Conservation (phyloP, 1,284 basidiomycete species). For the Neolentinus lepideus region DNA sequence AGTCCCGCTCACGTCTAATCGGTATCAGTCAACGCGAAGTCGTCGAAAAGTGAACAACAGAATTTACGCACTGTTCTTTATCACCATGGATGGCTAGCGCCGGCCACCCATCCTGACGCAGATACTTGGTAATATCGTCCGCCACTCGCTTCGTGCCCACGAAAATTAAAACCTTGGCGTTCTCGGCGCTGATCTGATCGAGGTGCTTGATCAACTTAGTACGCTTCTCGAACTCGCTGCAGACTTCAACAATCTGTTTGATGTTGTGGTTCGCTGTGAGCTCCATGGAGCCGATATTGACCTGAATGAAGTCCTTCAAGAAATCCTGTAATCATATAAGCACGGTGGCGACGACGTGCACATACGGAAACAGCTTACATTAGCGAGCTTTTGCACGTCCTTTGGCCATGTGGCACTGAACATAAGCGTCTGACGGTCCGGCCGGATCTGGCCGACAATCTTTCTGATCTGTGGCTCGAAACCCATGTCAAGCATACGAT, state of each 20-base stretch:
- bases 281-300: constrained; percentile 99
- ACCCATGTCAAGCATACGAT: constrained; percentile 98
- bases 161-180: constrained; percentile 98
- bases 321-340: constrained; percentile 65
- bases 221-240: constrained; percentile 97
- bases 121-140: constrained; percentile 96
- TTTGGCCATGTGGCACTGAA: constrained; percentile 99
- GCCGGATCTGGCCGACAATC: constrained; percentile 94
- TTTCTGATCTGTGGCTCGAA: constrained; percentile 99
- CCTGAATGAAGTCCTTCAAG: constrained; percentile 93
- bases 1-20: constrained; percentile 91
- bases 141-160: constrained; percentile 97
- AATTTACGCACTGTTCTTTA: constrained; percentile 81
- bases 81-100: constrained; percentile 98
- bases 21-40: constrained; percentile 13
- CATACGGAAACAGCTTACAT: constrained; percentile 32
- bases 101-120: constrained; percentile 97
- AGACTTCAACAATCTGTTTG: constrained; percentile 92
- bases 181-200: constrained; percentile 93
- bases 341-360: neutral
- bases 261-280: constrained; percentile 99
- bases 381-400: constrained; percentile 96
- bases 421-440: constrained; percentile 93
- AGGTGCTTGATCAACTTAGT: constrained; percentile 95
- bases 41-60: neutral